These are phyloP conservation scores for Neostapfia colusana DNA, from an alignment of 176 grass and related monocot genomes.

Conservation along the genomic window DNA sequence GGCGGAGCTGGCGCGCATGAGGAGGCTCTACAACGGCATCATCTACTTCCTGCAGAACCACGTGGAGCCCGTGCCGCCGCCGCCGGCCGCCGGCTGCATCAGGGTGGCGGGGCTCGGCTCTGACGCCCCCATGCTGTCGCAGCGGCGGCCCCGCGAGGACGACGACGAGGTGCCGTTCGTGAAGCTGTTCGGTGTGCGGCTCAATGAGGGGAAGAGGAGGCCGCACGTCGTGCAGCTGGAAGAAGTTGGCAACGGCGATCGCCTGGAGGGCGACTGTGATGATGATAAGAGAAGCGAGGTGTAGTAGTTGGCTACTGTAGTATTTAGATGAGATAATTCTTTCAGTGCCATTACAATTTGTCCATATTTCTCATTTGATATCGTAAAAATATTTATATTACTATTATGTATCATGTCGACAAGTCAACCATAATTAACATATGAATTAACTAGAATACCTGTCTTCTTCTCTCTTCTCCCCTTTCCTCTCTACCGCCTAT, in stretches of 20 bases:
- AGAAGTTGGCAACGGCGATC: background rate
- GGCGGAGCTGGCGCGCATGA: conserved; percentile 72
- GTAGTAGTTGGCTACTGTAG: conserved; percentile 15
- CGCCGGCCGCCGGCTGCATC: background rate
- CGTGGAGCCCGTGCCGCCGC: conserved; percentile 34
- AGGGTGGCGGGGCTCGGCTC: conserved; percentile 48
- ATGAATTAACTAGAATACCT: too few relatives aligned
- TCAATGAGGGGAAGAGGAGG: conserved; percentile 56
- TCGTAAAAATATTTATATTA: too few relatives aligned
- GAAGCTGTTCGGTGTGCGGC: conserved; percentile 71
- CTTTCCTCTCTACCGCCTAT: too few relatives aligned
- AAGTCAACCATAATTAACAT: too few relatives aligned
- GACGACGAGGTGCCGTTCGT: conserved; percentile 26
- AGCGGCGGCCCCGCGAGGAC: background rate
- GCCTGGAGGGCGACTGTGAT: background rate
- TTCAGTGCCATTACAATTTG: too few relatives aligned
- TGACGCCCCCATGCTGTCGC: background rate
- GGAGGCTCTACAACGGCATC: conserved; percentile 77
- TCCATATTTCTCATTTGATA: too few relatives aligned
- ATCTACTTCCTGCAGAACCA: conserved; percentile 81
- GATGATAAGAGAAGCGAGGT: conserved; percentile 32
- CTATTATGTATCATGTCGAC: too few relatives aligned
- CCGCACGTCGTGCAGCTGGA: conserved; percentile 24
- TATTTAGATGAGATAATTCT: too few relatives aligned
- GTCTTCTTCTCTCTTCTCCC: too few relatives aligned